These are phyloP conservation scores for Limnomonas spitsbergensis DNA, from an alignment of 139 green algal species.

Conservation along the genomic window DNA sequence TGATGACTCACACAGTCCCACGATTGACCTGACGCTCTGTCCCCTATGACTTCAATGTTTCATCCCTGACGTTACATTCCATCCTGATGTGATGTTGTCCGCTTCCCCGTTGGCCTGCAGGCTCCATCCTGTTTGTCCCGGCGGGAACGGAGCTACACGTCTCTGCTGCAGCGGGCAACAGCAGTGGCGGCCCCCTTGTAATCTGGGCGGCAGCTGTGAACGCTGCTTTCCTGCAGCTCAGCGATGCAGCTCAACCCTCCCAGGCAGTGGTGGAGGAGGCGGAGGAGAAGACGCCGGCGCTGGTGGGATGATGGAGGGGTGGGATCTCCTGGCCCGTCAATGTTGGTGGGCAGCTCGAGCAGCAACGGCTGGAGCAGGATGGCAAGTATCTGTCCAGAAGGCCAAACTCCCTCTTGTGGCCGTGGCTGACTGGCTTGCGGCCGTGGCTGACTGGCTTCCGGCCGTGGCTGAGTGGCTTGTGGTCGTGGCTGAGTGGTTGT, in stretches of 20 bases:
- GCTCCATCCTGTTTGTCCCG: background rate
- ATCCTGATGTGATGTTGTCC: background rate
- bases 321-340: no score
- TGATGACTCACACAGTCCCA: background rate
- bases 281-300: no score
- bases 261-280: background rate
- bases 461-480: no score
- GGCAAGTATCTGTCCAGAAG: no score
- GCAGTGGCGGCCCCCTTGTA: background rate
- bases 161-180: background rate
- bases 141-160: background rate
- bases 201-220: slow-evolving; percentile 7
- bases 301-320: no score
- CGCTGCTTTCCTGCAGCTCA: background rate
- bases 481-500: no score
- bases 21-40: background rate
- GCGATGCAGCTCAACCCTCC: no score
- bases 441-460: no score
- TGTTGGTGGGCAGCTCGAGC: no score
- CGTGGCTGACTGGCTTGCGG: no score
- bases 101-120: slow-evolving; percentile 3
- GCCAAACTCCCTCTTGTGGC: no score
- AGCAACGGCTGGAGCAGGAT: no score
- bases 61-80: background rate
- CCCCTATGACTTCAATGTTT: background rate